Evolutionary conservation across 2,329 filamentous ascomycete species (phyloP), one percentile per base, ranked within the genome.

Genomic region (Colletotrichum siamense): DNA sequence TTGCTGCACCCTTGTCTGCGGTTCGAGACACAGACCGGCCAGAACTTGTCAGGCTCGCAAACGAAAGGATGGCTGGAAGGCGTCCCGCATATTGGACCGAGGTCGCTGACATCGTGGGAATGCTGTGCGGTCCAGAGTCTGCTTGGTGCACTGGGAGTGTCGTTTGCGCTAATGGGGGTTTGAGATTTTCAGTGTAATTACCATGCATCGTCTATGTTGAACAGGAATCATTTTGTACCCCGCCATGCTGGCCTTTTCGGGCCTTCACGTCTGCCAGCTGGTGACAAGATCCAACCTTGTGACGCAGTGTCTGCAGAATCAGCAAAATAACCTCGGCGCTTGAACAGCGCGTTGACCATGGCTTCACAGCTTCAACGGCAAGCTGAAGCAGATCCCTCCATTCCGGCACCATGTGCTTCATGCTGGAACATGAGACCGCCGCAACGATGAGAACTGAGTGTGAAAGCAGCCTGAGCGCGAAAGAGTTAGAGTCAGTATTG

Each of bases 31-130:
- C 77, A 28, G 79, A 81, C 55, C 30, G 75, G 6, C 66, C 74
- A 4, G 66, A 72, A 16, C 36, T 79, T 13, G 52, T 77, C 5
- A 76, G 78, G 67, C 22, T 55, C 9, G 49, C 49, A 24, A 67
- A 77, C 62, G 79, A 77, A 2, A 72, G 73, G 55, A 77, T 71
- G 82, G 88, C 87, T 28, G 89, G 90, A 2, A 89, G n/a, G 49
- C 49, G n/a, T 24, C 49, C 22, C n/a, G 49, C 49, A n/a, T 55
- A 55, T 55, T 55, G 49, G 49, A 55, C 49, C n/a, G 49, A 55
- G n/a, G 49, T 55, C 22, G 49, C 49, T 15, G 22, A 55, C 49
- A 55, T 55, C n/a, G 49, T 24, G 13, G 49, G 49, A n/a, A 55
- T 55, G 49, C 49, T 55, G 49, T 55, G 49, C 22, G 49, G 18